Percentiles rank a stretch among this genome's conserved stretches.
These are phyloP conservation scores for Phytopythium aichiense DNA, from an alignment of 352 stramenopile species.

Conservation along the genomic window DNA sequence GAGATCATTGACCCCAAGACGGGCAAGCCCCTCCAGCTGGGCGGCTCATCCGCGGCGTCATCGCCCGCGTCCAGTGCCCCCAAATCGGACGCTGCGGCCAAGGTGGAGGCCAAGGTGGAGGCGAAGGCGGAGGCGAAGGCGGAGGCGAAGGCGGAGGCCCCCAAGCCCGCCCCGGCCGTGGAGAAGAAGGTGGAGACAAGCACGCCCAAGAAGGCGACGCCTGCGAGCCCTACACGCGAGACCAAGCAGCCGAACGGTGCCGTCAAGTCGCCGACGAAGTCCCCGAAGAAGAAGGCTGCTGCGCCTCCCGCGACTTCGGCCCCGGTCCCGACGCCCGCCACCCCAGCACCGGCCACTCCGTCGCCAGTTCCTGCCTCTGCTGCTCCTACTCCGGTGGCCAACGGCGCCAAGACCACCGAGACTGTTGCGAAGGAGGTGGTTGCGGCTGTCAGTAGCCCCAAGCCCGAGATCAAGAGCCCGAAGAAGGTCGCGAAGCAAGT, in stretches of 20 bases:
- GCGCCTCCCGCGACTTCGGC: too few species aligned
- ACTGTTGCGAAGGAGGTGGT: background rate
- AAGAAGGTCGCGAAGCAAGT: conserved; percentile 4
- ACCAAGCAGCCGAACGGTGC: conserved; percentile 11
- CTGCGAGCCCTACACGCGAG: conserved; percentile 10
- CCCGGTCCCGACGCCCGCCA: background rate
- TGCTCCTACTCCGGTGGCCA: background rate
- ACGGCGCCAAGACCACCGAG: background rate
- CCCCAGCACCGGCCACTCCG: background rate
- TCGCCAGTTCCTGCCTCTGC: background rate
- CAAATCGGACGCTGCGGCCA: conserved; percentile 1
- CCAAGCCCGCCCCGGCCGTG: background rate
- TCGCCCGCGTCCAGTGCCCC: conserved; percentile 1
- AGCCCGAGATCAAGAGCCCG: conserved; percentile 2
- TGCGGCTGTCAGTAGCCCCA: background rate
- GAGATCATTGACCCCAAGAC: conserved; percentile 58
- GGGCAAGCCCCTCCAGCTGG: conserved; percentile 29
- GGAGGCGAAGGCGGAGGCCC: background rate
- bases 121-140: conserved; percentile 11
- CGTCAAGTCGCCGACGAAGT: conserved; percentile 12
- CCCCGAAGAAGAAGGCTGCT: conserved; percentile 16
- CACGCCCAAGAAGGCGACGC: conserved; percentile 1
- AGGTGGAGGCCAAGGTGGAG: conserved; percentile 17
- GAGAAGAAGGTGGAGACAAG: conserved; percentile 16
- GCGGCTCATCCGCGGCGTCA: background rate